Percentiles rank a stretch among this genome's conserved stretches.
These are phyloP conservation scores for Aspergillus eucalypticola DNA, from an alignment of 2,329 filamentous ascomycete species.

Conservation along the genomic window DNA sequence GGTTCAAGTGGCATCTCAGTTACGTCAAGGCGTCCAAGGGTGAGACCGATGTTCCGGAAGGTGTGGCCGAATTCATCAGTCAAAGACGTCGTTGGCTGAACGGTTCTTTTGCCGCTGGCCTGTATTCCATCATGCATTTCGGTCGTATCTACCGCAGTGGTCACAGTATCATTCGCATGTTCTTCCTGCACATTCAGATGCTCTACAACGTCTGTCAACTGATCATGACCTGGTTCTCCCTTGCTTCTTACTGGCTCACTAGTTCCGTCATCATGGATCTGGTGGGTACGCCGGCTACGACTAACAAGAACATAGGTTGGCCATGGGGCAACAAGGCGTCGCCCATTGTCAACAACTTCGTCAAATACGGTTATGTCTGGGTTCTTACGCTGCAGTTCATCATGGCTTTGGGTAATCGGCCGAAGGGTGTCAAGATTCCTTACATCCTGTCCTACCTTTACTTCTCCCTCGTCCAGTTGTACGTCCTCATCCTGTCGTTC, in stretches of 20 bases:
- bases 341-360: slow-evolving; percentile 83
- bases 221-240: slow-evolving; percentile 84
- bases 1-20: slow-evolving; percentile 97
- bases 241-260: slow-evolving; percentile 92
- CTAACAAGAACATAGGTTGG: slow-evolving; percentile 66
- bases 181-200: slow-evolving; percentile 96
- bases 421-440: slow-evolving; percentile 86
- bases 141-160: slow-evolving; percentile 98
- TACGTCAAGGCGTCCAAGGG: slow-evolving; percentile 99
- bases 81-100: slow-evolving; percentile 99
- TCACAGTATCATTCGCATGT: slow-evolving; percentile 96
- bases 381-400: slow-evolving; percentile 96
- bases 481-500: slow-evolving; percentile 82
- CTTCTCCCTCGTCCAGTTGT: slow-evolving; percentile 85
- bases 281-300: slow-evolving; percentile 69
- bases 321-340: slow-evolving; percentile 87
- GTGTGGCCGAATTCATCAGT: slow-evolving; percentile 93
- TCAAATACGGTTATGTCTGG: slow-evolving; percentile 89
- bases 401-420: slow-evolving; percentile 90
- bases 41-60: slow-evolving; percentile 97
- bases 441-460: slow-evolving; percentile 88
- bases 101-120: slow-evolving; percentile 94
- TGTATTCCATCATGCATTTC: slow-evolving; percentile 98
- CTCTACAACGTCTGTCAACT: slow-evolving; percentile 90
- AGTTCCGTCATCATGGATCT: slow-evolving; percentile 97